Conservation (phyloP, 202 grass and related monocot species). For the Carex sylvatica region DNA sequence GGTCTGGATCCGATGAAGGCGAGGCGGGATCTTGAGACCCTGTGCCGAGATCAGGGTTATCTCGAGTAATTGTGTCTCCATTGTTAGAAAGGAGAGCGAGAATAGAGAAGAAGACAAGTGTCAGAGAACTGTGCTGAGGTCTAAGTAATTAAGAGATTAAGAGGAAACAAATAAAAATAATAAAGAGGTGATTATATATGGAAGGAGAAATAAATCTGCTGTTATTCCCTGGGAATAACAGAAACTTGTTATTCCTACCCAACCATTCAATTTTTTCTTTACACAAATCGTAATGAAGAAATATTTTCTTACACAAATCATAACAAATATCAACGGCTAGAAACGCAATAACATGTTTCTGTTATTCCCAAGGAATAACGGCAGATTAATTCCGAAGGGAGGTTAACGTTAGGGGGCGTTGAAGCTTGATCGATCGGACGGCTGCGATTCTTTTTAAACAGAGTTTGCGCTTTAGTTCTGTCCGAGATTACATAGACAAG, state of each 20-base stretch:
- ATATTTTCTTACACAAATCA: too few species aligned
- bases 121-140: background rate
- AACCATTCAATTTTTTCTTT: too few species aligned
- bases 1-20: constrained; percentile 51
- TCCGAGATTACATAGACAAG: too few species aligned
- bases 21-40: constrained; percentile 54
- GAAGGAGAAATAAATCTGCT: too few species aligned
- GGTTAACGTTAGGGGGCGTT: background rate
- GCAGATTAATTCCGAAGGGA: too few species aligned
- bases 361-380: too few species aligned
- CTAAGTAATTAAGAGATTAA: background rate
- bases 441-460: background rate
- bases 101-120: background rate
- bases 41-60: constrained; percentile 88
- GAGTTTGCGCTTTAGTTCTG: too few species aligned
- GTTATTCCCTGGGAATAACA: too few species aligned
- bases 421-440: background rate
- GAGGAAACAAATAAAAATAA: background rate
- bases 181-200: background rate
- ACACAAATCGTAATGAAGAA: too few species aligned
- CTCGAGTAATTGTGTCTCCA: constrained; percentile 51
- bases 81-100: background rate
- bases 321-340: too few species aligned
- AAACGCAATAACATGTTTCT: too few species aligned
- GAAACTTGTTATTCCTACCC: too few species aligned